A percentile compares a stretch with the other conserved stretches of the same genome.
Conservation (phyloP, 371 early-diverging fungal genomes). For the Capillidium rhysosporum region DNA sequence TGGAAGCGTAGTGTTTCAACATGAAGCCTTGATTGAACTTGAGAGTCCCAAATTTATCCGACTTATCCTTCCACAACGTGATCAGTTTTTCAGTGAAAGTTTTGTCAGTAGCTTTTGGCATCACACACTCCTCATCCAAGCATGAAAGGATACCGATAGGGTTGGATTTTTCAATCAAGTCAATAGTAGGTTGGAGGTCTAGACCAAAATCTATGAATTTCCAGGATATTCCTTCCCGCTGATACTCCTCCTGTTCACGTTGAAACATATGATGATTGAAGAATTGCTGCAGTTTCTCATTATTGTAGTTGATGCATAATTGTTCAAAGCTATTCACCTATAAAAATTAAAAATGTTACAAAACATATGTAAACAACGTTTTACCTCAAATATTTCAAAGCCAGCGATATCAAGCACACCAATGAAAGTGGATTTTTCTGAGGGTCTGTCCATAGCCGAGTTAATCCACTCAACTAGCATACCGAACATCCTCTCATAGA, state of each 20-base stretch:
- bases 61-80: conserved; percentile 70
- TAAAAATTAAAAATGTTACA: background rate
- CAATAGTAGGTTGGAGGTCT: conserved; percentile 97
- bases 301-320: conserved; percentile 99
- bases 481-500: conserved; percentile 98
- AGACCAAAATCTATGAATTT: conserved; percentile 98
- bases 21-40: conserved; percentile 87
- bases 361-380: background rate
- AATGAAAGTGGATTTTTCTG: conserved; percentile 65
- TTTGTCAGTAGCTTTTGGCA: conserved; percentile 94
- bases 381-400: conserved; percentile 96
- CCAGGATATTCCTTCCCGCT: conserved; percentile 95
- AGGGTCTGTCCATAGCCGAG: conserved; percentile 48
- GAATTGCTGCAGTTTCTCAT: conserved; percentile 99
- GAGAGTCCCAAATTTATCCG: conserved; percentile 68
- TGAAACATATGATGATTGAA: conserved; percentile 99
- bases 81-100: conserved; percentile 90
- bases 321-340: conserved; percentile 97
- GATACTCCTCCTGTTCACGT: conserved; percentile 97
- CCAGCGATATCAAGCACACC: conserved; percentile 99
- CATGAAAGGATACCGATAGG: conserved; percentile 96
- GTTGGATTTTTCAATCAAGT: conserved; percentile 91
- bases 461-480: conserved; percentile 82
- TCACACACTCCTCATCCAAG: conserved; percentile 99
- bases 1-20: conserved; percentile 95